Conservation (phyloP, 148 eudicot genomes). For the Chenopodium album region DNA sequence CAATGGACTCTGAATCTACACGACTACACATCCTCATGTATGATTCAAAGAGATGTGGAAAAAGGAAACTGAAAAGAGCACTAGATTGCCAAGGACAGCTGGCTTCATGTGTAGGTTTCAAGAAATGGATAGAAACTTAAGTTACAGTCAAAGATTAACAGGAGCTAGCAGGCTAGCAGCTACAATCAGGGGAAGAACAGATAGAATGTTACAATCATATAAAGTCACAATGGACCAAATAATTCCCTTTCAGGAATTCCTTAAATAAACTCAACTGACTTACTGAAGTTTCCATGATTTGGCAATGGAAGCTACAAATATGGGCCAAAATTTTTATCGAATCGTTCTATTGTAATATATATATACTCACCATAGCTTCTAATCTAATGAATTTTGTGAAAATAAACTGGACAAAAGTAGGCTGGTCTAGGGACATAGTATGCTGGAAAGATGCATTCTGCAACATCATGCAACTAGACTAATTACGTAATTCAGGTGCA, state of each 20-base stretch:
- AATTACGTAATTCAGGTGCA: not conserved
- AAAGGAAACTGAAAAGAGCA: not conserved
- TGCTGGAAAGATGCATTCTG: not conserved
- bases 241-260: not conserved
- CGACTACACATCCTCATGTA: not conserved
- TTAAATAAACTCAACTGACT: not conserved
- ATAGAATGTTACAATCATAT: not conserved
- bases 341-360: not conserved
- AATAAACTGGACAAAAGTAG: not conserved
- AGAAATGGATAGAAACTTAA: not conserved
- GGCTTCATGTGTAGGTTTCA: not conserved
- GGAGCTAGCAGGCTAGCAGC: not conserved
- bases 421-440: not conserved
- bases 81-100: not conserved
- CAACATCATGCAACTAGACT: not conserved
- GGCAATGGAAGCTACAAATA: not conserved
- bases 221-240: not conserved
- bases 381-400: not conserved
- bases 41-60: not conserved
- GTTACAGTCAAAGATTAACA: not conserved
- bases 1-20: not conserved
- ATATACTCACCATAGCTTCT: not conserved
- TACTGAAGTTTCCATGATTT: not conserved
- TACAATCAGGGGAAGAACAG: not conserved
- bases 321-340: not conserved